A percentile compares a stretch with the other conserved stretches of the same genome.
Conservation (phyloP, 1,284 basidiomycete species). For the Heimioporus retisporus region DNA sequence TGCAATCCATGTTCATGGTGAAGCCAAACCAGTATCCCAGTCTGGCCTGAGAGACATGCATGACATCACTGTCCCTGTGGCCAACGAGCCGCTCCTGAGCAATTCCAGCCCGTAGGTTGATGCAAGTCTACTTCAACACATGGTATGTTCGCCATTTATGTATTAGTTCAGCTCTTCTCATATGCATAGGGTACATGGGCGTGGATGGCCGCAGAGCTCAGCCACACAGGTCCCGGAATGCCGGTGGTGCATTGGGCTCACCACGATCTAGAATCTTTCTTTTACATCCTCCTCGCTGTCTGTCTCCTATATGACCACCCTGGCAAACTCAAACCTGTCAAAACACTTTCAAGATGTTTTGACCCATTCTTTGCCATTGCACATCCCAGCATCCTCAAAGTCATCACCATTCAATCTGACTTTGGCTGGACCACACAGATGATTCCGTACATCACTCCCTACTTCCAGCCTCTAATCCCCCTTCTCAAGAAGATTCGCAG, state of each 20-base stretch:
- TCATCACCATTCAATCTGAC: too few relatives aligned
- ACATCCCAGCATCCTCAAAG: too few relatives aligned
- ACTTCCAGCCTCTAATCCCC: too few relatives aligned
- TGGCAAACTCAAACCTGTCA: not conserved
- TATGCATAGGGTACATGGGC: slow-evolving; percentile 15
- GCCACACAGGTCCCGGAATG: not conserved
- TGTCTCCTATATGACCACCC: slow-evolving; percentile 16
- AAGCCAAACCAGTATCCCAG: not conserved
- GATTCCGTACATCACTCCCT: too few relatives aligned
- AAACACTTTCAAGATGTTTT: too few relatives aligned
- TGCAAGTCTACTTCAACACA: slow-evolving; percentile 8
- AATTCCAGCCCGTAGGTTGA: not conserved
- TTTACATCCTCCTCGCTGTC: slow-evolving; percentile 16
- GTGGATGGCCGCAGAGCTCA: slow-evolving; percentile 23
- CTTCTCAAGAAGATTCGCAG: too few relatives aligned
- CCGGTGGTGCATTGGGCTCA: not conserved
- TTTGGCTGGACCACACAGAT: too few relatives aligned
- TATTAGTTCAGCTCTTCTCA: not conserved
- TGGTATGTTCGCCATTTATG: not conserved
- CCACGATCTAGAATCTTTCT: slow-evolving; percentile 22
- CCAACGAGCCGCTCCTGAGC: not conserved
- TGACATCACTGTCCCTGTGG: slow-evolving; percentile 2
- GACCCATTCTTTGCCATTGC: too few relatives aligned
- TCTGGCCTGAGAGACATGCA: not conserved
- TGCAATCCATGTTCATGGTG: not conserved